Conservation (phyloP, 2,329 filamentous ascomycete species). For the Botrytis medusae region DNA sequence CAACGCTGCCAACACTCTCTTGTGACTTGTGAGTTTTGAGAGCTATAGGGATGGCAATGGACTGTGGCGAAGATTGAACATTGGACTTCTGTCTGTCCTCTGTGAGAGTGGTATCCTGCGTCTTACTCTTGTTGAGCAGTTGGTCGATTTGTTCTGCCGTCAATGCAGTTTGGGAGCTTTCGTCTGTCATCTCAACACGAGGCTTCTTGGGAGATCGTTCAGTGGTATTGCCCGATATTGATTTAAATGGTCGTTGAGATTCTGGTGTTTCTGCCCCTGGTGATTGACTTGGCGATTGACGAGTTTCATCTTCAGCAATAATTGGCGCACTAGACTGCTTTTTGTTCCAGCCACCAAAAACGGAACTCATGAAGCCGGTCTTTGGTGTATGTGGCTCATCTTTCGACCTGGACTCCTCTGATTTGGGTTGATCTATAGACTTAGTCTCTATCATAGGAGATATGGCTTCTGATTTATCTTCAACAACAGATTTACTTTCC, state of each 20-base stretch:
- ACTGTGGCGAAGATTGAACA: conserved; percentile 34
- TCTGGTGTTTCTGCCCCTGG: conserved; percentile 51
- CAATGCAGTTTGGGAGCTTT: conserved; percentile 77
- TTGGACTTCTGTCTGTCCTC: conserved; percentile 31
- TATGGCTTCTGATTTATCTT: not conserved
- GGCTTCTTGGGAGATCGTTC: conserved; percentile 45
- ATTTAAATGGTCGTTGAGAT: conserved; percentile 58
- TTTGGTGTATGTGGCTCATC: conserved; percentile 44
- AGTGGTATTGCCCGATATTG: conserved; percentile 60
- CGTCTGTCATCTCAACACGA: conserved; percentile 57
- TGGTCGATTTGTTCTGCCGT: conserved; percentile 81
- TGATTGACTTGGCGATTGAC: conserved; percentile 55
- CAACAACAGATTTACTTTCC: not conserved
- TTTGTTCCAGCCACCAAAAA: conserved; percentile 49
- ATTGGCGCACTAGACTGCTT: conserved; percentile 43
- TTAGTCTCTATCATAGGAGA: not conserved
- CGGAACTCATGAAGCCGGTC: conserved; percentile 45
- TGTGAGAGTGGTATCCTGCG: conserved; percentile 33
- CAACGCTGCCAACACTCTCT: conserved; percentile 50
- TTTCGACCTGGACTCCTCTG: not conserved
- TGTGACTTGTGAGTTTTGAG: conserved; percentile 49
- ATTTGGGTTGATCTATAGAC: not conserved
- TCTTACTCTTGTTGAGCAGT: conserved; percentile 59
- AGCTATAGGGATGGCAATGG: conserved; percentile 39
- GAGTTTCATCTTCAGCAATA: conserved; percentile 66